A percentile compares a stretch with the other conserved stretches of the same genome.
phyloP scores from a whole-genome alignment of 1,284 basidiomycete species.

The Leccinum fuscescens region DNA sequence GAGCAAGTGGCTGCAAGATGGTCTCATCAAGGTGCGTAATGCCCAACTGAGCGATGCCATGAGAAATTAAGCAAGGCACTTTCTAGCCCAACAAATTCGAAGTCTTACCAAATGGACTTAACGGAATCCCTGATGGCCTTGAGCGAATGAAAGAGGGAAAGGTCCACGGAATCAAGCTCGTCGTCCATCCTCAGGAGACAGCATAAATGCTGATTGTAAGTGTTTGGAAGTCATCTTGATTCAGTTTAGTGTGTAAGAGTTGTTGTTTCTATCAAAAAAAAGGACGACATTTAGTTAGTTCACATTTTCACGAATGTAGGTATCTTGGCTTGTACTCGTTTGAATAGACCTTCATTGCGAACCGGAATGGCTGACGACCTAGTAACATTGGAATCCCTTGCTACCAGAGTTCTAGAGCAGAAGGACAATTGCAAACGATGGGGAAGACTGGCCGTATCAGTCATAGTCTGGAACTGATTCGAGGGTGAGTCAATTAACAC shows the following conservation, averaged over 20 bases:
- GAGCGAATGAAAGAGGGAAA: constrained; percentile 38
- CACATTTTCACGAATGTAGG: neutral
- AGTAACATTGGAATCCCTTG: neutral
- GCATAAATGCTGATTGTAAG: constrained; percentile 11
- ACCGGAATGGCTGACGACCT: neutral
- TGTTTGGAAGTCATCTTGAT: neutral
- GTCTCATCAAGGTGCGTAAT: constrained; percentile 36
- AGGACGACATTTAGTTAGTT: neutral
- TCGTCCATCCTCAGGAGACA: constrained; percentile 48
- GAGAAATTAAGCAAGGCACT: neutral
- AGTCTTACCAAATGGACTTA: constrained; percentile 46
- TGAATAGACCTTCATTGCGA: neutral
- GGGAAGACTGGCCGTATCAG: neutral
- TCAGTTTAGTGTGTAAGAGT: constrained; percentile 20
- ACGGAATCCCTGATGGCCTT: constrained; percentile 44
- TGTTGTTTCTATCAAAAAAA: neutral
- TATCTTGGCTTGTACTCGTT: constrained; percentile 6
- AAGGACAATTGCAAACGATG: neutral
- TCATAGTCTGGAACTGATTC: constrained; percentile 8
- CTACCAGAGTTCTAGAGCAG: neutral
- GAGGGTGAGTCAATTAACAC: constrained; percentile 5
- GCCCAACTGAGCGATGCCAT: neutral
- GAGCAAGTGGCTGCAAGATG: constrained; percentile 34
- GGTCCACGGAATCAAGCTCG: constrained; percentile 51
- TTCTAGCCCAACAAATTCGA: constrained; percentile 41